Evolutionary conservation across 2,329 filamentous ascomycete species (phyloP).

Genomic region (Byssoonygena ceratinophila): DNA sequence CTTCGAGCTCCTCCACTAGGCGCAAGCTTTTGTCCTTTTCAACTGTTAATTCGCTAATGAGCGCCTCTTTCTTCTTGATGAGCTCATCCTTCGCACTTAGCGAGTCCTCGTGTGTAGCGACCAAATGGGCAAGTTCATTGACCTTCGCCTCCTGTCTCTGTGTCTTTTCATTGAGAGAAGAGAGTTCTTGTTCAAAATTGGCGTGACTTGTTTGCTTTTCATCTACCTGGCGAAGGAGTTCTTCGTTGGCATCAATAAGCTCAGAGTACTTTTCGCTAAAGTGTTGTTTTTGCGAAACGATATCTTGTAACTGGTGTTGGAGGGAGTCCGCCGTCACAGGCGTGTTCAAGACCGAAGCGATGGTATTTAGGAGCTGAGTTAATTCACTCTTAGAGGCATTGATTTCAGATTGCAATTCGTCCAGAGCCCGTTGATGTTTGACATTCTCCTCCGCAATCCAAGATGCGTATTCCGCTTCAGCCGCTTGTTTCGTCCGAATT

Average conservation of each 20-base stretch:
- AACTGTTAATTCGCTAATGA: conserved; percentile 42
- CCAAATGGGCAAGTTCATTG: conserved; percentile 44
- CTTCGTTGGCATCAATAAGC: conserved; percentile 32
- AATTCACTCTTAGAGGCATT: conserved; percentile 56
- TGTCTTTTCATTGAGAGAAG: conserved; percentile 32
- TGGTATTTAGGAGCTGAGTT: conserved; percentile 52
- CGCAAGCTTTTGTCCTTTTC: conserved; percentile 85
- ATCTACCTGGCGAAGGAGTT: conserved; percentile 31
- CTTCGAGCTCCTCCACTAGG: conserved; percentile 89
- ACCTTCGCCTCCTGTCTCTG: conserved; percentile 43
- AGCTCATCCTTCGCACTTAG: conserved; percentile 36
- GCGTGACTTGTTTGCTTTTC: conserved; percentile 22
- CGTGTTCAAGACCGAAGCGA: conserved; percentile 34
- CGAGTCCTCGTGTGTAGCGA: conserved; percentile 39
- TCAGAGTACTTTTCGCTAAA: conserved; percentile 36
- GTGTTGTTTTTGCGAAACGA: conserved; percentile 34
- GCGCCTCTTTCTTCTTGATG: conserved; percentile 38
- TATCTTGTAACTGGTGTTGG: conserved; percentile 54
- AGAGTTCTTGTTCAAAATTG: conserved; percentile 28
- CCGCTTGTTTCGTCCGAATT: conserved; percentile 28
- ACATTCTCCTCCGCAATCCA: conserved; percentile 44
- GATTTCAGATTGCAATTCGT: conserved; percentile 52
- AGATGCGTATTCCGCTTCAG: conserved; percentile 30
- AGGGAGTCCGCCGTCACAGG: conserved; percentile 47
- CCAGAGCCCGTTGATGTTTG: conserved; percentile 50